Base-by-base conservation (phyloP, 2,329 filamentous ascomycete species). In the Alternaria sp. region DNA sequence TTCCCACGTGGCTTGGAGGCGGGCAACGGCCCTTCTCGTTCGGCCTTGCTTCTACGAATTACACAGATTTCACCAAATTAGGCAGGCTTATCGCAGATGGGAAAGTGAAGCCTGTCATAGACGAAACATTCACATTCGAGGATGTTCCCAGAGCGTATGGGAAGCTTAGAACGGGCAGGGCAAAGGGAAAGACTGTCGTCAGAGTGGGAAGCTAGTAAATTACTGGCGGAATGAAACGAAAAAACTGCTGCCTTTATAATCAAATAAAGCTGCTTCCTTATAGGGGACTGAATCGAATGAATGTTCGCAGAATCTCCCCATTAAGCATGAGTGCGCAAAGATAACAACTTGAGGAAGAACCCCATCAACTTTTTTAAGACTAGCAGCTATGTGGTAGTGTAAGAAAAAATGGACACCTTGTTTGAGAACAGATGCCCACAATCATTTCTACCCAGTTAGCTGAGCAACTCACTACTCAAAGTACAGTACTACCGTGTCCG, bases 171-270 rank as follows among this genome's bases (percentile, higher is more conserved):
- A 81, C 77, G 0, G 83, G 83, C 0, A 80, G 82, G 29, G 79
- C 82, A 1, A 82, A 73, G 56, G 87, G 87, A 0, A 90, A 89
- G 74, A 74, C 89, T 56, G 79, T 89, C 5, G 67, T 80, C 3
- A 56, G 8, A 11, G 11, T 58, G 44, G 21, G 31, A n/a, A n/a
- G 1, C 13, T 17, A 26, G 9, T 36, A 24, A 31, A 26, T 21
- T 3, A 36, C 2, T n/a, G 13, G 21, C 31, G 13, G 44, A 26
- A 26, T 29, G 0, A 5, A 7, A 2, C n/a, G 31, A 3, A 36
- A 48, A 17, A n/a, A 14, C 14, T 17, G 21, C 21, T 5, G 10
- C 44, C 13, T 10, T 48, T 34, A 23, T 11, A 13, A 36, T 36
- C 21, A 8, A 3, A n/a, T 10, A 23, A 13, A 46, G 9, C 23